A percentile compares a stretch with the other conserved stretches of the same genome.
Conservation (phyloP, 75 land plant genomes). For the Pseudotsuga menziesii region DNA sequence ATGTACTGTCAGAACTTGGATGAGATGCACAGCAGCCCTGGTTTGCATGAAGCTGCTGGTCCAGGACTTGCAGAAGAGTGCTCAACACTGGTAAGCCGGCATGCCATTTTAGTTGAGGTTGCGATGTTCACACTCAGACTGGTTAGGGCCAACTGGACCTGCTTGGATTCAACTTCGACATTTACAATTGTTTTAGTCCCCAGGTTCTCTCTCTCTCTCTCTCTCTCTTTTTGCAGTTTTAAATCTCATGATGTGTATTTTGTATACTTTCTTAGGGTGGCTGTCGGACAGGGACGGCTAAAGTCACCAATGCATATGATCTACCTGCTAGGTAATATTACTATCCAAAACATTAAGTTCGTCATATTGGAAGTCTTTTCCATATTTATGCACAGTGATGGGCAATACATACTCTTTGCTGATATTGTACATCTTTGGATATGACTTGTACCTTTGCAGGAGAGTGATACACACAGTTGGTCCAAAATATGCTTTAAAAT, state of each 20-base stretch:
- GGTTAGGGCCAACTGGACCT: neutral
- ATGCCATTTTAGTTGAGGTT: neutral
- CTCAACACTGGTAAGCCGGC: constrained; percentile 64
- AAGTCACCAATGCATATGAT: constrained; percentile 94
- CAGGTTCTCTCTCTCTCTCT: neutral
- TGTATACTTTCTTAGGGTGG: constrained; percentile 65
- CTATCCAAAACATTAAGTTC: neutral
- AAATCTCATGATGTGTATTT: neutral
- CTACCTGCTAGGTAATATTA: constrained; percentile 84
- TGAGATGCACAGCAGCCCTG: constrained; percentile 97
- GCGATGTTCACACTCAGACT: neutral
- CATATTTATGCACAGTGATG: neutral
- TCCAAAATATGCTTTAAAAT: constrained; percentile 96
- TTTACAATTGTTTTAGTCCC: neutral
- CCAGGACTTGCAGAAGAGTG: constrained; percentile 97
- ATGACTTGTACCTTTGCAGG: constrained; percentile 37
- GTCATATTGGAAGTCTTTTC: neutral
- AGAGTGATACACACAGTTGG: constrained; percentile 98
- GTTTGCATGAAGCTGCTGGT: constrained; percentile 97
- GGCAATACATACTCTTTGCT: neutral
- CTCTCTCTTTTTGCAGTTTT: neutral
- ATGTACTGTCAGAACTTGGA: constrained; percentile 69
- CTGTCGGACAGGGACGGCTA: constrained; percentile 95
- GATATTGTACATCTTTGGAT: neutral
- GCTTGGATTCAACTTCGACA: neutral